Evolutionary conservation across 495 filamentous ascomycete genomes (phyloP), one percentile per base, ranked within the genome.

Genomic region (Penicillium roqueforti): DNA sequence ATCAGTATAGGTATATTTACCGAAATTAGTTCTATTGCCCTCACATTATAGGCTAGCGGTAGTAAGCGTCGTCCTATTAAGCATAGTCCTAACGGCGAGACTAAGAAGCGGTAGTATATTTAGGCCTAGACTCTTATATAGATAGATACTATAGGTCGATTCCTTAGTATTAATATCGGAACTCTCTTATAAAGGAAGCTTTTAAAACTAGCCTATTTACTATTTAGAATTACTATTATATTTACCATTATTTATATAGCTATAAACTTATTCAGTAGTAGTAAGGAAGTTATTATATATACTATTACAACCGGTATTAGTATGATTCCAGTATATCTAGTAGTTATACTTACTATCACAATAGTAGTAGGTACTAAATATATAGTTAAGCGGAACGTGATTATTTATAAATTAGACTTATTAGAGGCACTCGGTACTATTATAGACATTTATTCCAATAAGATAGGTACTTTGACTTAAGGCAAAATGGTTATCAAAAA

Each of bases 391-490:
- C 74, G 83, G 45, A 80, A 83, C 53, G 76, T 85, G 14, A 66
- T 87, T 10, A 83, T 82, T 72, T 84, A 85, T 56, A 81, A 79
- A 1, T 61, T 87, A 41, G 80, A 83, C 62, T 84, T 81, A 0
- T 81, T 87, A 51, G 89, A 93, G 72, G 92, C 89, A 10, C 77
- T 93, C 54, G 89, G 89, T 63, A 87, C 86, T 80, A 89, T 91
- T 45, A 88, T 91, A 69, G 89, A 91, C 71, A 87, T 93, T 53
- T 95, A 89, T 82, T 92, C 89, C 49, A 89, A 95, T 76, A 95
- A 95, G 80, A 92, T 87, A 4, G 73, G 74, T 28, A 77, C 83
- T 84, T 32, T 92, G 57, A 92, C 89, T 64, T 90, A 89, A 80
- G 92, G 92, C 78, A 89, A 90, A 73, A 86, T 92, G 51, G 82